These are phyloP conservation scores for Aspergillus carlsbadensis DNA, from an alignment of 495 filamentous ascomycete species.

Conservation along the genomic window DNA sequence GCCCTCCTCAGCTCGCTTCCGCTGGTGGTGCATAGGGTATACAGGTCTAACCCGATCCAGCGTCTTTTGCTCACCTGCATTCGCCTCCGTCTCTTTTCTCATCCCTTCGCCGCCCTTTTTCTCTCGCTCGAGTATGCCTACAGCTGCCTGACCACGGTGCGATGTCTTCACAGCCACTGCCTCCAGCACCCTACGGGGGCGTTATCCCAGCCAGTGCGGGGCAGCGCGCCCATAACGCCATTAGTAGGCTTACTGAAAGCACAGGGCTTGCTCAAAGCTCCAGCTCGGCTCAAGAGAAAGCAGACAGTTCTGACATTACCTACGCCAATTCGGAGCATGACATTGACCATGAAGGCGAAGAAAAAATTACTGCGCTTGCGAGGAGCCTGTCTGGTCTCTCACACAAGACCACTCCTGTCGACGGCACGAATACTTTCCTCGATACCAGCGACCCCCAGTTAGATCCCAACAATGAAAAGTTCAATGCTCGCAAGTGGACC, in stretches of 20 bases:
- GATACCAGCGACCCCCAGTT: conserved; percentile 41
- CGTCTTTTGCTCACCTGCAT: background rate
- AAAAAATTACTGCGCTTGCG: conserved; percentile 40
- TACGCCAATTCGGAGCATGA: conserved; percentile 22
- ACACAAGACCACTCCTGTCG: conserved; percentile 23
- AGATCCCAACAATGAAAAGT: conserved; percentile 41
- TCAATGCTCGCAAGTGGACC: conserved; percentile 49
- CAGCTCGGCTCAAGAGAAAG: conserved; percentile 9
- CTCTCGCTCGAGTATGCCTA: conserved; percentile 6
- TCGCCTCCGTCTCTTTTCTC: background rate
- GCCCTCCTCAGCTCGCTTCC: background rate
- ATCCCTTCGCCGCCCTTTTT: background rate
- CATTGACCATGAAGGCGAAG: conserved; percentile 24
- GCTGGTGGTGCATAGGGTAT: background rate
- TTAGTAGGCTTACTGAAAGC: conserved; percentile 11
- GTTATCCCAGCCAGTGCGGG: conserved; percentile 12
- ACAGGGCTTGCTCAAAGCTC: background rate
- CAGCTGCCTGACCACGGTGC: background rate
- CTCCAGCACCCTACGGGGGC: conserved; percentile 26
- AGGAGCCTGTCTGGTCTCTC: conserved; percentile 42
- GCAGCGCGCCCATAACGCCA: background rate
- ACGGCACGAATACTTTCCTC: conserved; percentile 46
- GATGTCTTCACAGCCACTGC: conserved; percentile 12
- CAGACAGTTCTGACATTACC: conserved; percentile 19
- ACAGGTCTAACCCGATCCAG: background rate